Evolutionary conservation across 352 stramenopile species (phyloP), one percentile per base, ranked within the genome.

Genomic region (Phytopythium sindhum): DNA sequence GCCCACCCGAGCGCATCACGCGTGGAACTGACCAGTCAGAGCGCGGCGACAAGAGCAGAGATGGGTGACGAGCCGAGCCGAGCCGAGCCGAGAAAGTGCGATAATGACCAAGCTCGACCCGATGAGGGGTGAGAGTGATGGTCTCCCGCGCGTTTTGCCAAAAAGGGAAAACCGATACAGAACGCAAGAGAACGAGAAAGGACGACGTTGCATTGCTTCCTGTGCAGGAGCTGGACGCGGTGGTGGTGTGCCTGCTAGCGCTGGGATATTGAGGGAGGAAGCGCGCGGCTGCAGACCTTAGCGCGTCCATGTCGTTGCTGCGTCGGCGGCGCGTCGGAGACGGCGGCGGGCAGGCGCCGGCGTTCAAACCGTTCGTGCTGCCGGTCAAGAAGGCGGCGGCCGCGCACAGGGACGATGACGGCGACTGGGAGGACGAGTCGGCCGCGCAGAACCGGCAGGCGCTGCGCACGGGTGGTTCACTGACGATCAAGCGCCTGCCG

Each of bases 301-400:
- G 14, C 24, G 47, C 15, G 47, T 2, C 24, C 14, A 79, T 83
- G 78, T 81, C 72, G 63, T 62, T 93, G 55, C 65, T 91, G 44
- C 80, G 80, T 15, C 70, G 81, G 41, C 63, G 78, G 12, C 57
- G 60, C 12, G 58, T 57, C 14, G 60, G 23, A 42, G 45, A 29
- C 15, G 53, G 68, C 57, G 62, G 47, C 29, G 61, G 61, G 15
- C 33, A 68, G 48, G 77, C 80, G 45, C 33, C 71, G 48, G 77
- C 84, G 45, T 93, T 88, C 77, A 93, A 93, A 65, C 85, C 79
- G 21, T 93, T 93, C 56, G 82, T 93, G 57, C 72, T 89, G 48
- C 85, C 85, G 0, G 56, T 88, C 21, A 93, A 90, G 63, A 65
- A n/a, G 2, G 33, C 37, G 28, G 29, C 15, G 2, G 33, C 44